Conservation (phyloP, 495 filamentous ascomycete genomes). For the Pseudotulostoma volvatum region DNA sequence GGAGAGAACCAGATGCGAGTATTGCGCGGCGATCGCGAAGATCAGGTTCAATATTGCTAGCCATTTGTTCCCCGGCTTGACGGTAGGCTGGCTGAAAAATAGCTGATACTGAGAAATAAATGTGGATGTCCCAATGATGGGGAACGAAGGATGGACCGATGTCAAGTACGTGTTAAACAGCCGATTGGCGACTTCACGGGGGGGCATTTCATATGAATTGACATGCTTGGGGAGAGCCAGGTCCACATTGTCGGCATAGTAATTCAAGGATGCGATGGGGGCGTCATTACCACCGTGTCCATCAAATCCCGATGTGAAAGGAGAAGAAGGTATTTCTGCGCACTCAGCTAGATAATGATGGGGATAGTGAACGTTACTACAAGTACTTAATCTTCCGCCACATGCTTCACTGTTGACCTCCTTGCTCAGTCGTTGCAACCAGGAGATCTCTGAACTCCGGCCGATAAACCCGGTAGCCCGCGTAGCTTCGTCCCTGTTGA, state of each 20-base stretch:
- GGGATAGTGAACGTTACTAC: no score
- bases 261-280: constrained; percentile 21
- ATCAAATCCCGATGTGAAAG: constrained; percentile 13
- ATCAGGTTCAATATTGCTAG: constrained; percentile 45
- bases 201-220: constrained; percentile 35
- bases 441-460: constrained; percentile 42
- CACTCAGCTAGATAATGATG: no score
- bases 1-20: constrained; percentile 28
- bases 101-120: constrained; percentile 36
- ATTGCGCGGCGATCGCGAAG: constrained; percentile 42
- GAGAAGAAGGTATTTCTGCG: constrained; percentile 14
- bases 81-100: constrained; percentile 24
- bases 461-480: constrained; percentile 40
- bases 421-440: constrained; percentile 34
- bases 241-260: constrained; percentile 36
- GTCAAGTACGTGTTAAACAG: constrained; percentile 41
- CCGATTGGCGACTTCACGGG: constrained; percentile 31
- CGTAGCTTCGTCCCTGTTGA: constrained; percentile 32
- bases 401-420: constrained; percentile 16
- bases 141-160: constrained; percentile 43
- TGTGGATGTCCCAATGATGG: constrained; percentile 37
- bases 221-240: constrained; percentile 26
- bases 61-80: constrained; percentile 31
- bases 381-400: background rate
- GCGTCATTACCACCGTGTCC: constrained; percentile 14